These are phyloP conservation scores for Capronia coronata DNA, from an alignment of 2,329 filamentous ascomycete genomes.

Conservation along the genomic window DNA sequence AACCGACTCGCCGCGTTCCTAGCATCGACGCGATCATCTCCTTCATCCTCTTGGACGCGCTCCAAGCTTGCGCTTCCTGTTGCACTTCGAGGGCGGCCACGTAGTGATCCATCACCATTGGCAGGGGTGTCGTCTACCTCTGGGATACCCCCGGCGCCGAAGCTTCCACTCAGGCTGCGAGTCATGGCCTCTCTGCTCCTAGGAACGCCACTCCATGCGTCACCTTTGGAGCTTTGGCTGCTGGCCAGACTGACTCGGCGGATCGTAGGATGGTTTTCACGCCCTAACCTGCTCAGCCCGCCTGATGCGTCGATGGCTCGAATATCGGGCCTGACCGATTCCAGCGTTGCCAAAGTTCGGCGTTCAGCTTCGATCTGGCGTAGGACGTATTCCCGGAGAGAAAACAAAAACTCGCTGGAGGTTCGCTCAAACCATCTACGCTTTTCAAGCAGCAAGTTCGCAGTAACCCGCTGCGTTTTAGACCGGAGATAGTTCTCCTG, in stretches of 20 bases:
- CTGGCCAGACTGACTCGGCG: slow-evolving; percentile 72
- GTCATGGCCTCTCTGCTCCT: slow-evolving; percentile 71
- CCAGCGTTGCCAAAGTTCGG: slow-evolving; percentile 83
- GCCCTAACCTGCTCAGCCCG: slow-evolving; percentile 79
- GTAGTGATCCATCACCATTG: slow-evolving; percentile 49
- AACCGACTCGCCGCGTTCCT: slow-evolving; percentile 89
- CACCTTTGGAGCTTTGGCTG: slow-evolving; percentile 93
- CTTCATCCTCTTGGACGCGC: slow-evolving; percentile 65
- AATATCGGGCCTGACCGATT: slow-evolving; percentile 87
- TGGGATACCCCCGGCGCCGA: slow-evolving; percentile 55
- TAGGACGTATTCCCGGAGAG: slow-evolving; percentile 84
- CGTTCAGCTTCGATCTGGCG: slow-evolving; percentile 94
- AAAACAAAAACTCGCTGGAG: slow-evolving; percentile 70
- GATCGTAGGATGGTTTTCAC: slow-evolving; percentile 72
- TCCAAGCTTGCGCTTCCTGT: slow-evolving; percentile 46
- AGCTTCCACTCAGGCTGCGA: slow-evolving; percentile 62
- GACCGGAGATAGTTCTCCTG: slow-evolving; percentile 74
- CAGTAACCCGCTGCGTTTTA: slow-evolving; percentile 83
- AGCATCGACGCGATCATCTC: slow-evolving; percentile 91
- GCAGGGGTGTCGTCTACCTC: slow-evolving; percentile 54
- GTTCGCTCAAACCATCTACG: slow-evolving; percentile 87
- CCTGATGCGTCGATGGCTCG: slow-evolving; percentile 86
- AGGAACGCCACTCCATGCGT: slow-evolving; percentile 93
- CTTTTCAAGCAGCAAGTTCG: slow-evolving; percentile 81
- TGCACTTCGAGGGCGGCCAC: slow-evolving; percentile 35